Percentiles rank a stretch among this genome's conserved stretches.
These are phyloP conservation scores for Bauhinia variegata DNA, from an alignment of 306 rosid species.

Conservation along the genomic window DNA sequence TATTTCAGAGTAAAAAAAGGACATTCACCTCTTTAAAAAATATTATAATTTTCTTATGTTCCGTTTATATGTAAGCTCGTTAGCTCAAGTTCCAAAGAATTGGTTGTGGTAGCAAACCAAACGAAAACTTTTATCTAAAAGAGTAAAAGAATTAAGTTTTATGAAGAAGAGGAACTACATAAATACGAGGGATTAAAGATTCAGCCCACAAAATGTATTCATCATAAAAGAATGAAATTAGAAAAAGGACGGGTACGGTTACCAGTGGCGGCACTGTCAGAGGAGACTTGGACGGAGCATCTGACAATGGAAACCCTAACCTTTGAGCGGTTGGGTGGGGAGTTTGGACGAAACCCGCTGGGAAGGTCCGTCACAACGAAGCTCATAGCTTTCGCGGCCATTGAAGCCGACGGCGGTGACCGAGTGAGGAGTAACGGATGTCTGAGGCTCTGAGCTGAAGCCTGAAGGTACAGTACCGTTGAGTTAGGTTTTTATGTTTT, in stretches of 20 bases:
- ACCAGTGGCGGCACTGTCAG: conserved; percentile 36
- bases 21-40: neutral
- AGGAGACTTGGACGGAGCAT: conserved; percentile 46
- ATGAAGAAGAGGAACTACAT: too few relatives aligned
- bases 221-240: neutral
- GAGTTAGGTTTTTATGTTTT: conserved; percentile 34
- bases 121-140: neutral
- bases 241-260: neutral
- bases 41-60: neutral
- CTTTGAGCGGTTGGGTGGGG: conserved; percentile 18
- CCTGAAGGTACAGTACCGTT: neutral
- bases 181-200: too few relatives aligned
- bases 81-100: neutral
- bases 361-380: conserved; percentile 34
- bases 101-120: neutral
- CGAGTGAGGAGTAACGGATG: conserved; percentile 5
- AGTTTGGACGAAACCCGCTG: conserved; percentile 28
- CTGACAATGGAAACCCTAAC: conserved; percentile 40
- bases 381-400: conserved; percentile 53
- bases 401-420: conserved; percentile 2
- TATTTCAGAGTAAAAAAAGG: neutral
- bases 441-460: neutral
- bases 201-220: too few relatives aligned
- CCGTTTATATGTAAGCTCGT: neutral
- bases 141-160: too few relatives aligned